Evolutionary conservation across 2,329 filamentous ascomycete species (phyloP), one percentile per base, ranked within the genome.

Genomic region (Acrodontium crateriforme): DNA sequence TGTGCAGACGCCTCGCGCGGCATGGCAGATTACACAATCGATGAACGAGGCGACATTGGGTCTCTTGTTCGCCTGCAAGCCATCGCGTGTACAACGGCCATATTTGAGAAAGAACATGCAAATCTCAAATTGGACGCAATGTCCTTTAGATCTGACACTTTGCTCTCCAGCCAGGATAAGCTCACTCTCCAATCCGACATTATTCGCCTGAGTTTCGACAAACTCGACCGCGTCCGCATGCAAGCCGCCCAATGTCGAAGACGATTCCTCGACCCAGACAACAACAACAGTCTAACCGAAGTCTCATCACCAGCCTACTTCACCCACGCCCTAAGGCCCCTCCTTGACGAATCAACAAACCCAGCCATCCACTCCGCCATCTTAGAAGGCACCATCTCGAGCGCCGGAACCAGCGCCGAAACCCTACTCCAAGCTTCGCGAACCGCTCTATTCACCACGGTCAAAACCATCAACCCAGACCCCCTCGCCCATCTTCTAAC

Each of bases 11-110:
- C 49, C 5, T 40, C 42, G 15, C 28, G 45, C 16, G 58, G 76
- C 0, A 56, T 98, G 16, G 78, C 87, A 39, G 85, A 98, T 49
- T 95, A 95, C 47, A 92, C 82, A 0, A 85, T 82, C 3, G 87
- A 82, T 40, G 76, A 85, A 9, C 67, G 84, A 31, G 89, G 89
- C 10, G 89, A 98, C 46, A 69, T 95, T 26, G 89, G 89, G 4
- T 92, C 85, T 0, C 70, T 85, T 28, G 78, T 92, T 3, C 70
- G 89, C 3, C 60, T 87, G 4, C 78, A 85, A 51, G 85, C 82
- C 14, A 66, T 94, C 9, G 67, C 70, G 34, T 72, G 71, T 2
- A 62, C 83, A 6, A 27, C 42, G 10, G 11, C 8, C 10, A 20
- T 30, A 5, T 37, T 42, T 25, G 8, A 16, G 3, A 18, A 16